Evolutionary conservation across 768 basidiomycete species (phyloP).

Genomic region (Leccinum ochraceum): DNA sequence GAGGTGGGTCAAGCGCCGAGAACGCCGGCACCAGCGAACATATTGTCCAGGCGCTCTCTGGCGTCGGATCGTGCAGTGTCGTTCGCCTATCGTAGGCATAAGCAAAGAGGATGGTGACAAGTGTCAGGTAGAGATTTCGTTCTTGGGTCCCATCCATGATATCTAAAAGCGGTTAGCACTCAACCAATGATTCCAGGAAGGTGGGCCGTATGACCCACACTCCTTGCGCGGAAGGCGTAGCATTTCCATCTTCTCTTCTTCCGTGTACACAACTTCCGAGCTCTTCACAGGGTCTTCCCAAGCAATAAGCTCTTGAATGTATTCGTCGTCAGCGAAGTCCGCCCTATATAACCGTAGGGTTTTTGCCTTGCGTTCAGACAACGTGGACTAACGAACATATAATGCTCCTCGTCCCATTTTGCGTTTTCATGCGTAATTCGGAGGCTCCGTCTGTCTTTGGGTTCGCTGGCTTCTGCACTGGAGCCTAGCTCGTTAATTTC

Average conservation of each 20-base stretch:
- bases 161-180: constrained; percentile 44
- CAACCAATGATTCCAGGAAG: neutral
- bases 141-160: constrained; percentile 56
- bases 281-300: constrained; percentile 61
- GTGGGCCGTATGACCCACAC: constrained; percentile 37
- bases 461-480: constrained; percentile 58
- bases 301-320: constrained; percentile 66
- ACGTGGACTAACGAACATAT: constrained; percentile 56
- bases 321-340: constrained; percentile 75
- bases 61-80: constrained; percentile 75
- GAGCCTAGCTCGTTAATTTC: constrained; percentile 79
- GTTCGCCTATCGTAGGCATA: constrained; percentile 81
- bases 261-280: constrained; percentile 56
- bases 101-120: constrained; percentile 74
- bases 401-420: constrained; percentile 85
- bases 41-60: constrained; percentile 90
- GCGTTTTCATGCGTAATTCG: constrained; percentile 65
- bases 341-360: constrained; percentile 50
- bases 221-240: constrained; percentile 54
- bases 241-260: constrained; percentile 70
- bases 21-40: constrained; percentile 71
- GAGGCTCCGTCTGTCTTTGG: constrained; percentile 50
- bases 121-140: constrained; percentile 64
- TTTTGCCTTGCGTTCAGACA: neutral
- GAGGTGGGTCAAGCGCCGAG: constrained; percentile 77